Evolutionary conservation across 2,329 filamentous ascomycete species (phyloP).

Genomic region (Alternaria dauci): DNA sequence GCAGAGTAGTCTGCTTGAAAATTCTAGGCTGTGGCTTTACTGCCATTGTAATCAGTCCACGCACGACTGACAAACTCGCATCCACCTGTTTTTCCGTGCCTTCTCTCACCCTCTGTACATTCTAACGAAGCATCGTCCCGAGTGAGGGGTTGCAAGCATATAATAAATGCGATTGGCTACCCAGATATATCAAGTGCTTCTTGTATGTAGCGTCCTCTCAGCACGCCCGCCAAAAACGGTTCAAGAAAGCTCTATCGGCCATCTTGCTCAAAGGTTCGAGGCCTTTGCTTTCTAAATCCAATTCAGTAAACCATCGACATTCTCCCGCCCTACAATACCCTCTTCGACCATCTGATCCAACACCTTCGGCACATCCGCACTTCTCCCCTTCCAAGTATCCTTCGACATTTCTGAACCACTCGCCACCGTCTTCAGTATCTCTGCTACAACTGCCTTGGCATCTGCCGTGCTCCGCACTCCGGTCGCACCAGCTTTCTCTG

Average conservation of each 20-base stretch:
- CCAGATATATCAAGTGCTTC: too few species aligned
- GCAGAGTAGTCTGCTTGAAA: background rate
- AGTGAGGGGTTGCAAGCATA: too few species aligned
- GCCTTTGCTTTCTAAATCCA: background rate
- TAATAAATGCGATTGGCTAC: background rate
- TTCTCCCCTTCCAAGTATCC: constrained; percentile 50
- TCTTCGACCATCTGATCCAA: constrained; percentile 64
- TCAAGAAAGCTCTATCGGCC: too few species aligned
- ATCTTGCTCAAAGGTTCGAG: background rate
- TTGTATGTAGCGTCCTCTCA: background rate
- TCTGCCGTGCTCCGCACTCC: constrained; percentile 57
- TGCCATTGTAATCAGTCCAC: constrained; percentile 4
- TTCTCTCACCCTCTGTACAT: background rate
- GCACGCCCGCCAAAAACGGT: too few species aligned
- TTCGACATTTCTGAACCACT: constrained; percentile 47
- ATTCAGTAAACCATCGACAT: constrained; percentile 32
- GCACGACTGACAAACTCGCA: background rate
- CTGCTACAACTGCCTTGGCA: constrained; percentile 59
- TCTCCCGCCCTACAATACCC: constrained; percentile 53
- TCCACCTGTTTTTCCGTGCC: background rate
- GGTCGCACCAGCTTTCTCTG: constrained; percentile 34
- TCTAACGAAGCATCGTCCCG: background rate
- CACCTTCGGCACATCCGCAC: constrained; percentile 54
- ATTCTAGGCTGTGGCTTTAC: background rate
- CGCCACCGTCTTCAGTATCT: constrained; percentile 55